phyloP scores from a whole-genome alignment of 106 monocot species.

The Acanthochlamys bracteata region DNA sequence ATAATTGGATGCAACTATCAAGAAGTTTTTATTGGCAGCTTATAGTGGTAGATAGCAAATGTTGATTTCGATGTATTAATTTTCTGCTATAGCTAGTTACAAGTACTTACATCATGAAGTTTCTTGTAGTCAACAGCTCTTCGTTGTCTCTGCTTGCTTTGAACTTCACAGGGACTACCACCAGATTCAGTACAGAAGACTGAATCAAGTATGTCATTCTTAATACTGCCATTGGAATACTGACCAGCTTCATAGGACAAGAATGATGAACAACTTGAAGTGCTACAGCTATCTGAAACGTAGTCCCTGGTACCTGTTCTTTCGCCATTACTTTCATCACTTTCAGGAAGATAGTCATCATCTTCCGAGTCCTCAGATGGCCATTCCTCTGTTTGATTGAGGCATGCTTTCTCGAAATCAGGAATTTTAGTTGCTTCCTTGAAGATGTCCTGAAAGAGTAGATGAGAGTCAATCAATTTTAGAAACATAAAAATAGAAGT shows the following conservation, averaged over 20 bases:
- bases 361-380: conserved; percentile 89
- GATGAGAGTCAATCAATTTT: background rate
- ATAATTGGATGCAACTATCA: too few species aligned
- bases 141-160: conserved; percentile 38
- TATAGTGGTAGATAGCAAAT: too few species aligned
- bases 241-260: conserved; percentile 37
- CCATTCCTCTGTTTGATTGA: conserved; percentile 51
- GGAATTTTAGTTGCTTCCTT: conserved; percentile 40
- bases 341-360: conserved; percentile 73
- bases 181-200: conserved; percentile 20
- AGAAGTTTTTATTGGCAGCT: too few species aligned
- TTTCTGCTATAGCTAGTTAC: background rate
- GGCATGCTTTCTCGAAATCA: conserved; percentile 22
- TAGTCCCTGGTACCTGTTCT: conserved; percentile 24
- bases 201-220: too few species aligned
- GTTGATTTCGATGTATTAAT: too few species aligned
- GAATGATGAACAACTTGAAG: conserved; percentile 24
- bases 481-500: too few species aligned
- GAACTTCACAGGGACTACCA: conserved; percentile 34
- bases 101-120: conserved; percentile 72
- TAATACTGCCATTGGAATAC: conserved; percentile 16
- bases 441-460: conserved; percentile 61
- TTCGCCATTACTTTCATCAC: conserved; percentile 13
- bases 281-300: conserved; percentile 23
- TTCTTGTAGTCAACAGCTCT: conserved; percentile 75